Base-by-base conservation (phyloP, 495 filamentous ascomycete genomes). In the Lepidopterella palustris region DNA sequence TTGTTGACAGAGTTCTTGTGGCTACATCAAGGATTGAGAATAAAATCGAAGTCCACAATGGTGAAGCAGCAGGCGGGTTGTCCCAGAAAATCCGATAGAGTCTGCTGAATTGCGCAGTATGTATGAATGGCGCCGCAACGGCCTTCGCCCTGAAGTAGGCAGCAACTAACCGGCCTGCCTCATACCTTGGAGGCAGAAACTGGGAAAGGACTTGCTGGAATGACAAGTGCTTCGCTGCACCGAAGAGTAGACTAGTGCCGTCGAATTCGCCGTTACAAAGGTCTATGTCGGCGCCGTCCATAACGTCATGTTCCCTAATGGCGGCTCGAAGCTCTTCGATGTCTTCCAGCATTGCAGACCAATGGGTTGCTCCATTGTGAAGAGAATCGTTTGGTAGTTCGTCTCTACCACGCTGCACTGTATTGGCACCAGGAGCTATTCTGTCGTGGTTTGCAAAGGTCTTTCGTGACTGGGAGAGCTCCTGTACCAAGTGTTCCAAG, bases 71-170 rank as follows among this genome's bases (percentile, higher is more conserved):
- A 20, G 45, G 10, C 1, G 45, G 45, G 11, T 49, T 21, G 21
- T 59, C 52, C 73, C 73, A 75, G 59, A 76, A 76, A 5, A 49
- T 45, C 20, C 72, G 67, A 52, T 74, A 76, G 64, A 71, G 29
- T 9, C 15, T 5, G n/a, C 15, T 25, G 35, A 51, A 64, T 15
- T 53, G 11, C 49, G 24, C n/a, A 63, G 39, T 1, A 70, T 69
- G 26, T 64, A 60, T 26, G 48, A 40, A 32, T 21, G 50, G 45
- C 32, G 60, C 28, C 50, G 24, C 13, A 27, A 53, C 18, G 15
- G 57, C 18, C 57, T 59, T 27, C 9, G 15, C 49, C 49, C 29
- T 15, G 29, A 59, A 59, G 32, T 59, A 59, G n/a, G 45, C 11
- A 1, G 45, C 3, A 24, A 49, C 45, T 20, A 49, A 23, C 23